Base-by-base conservation (phyloP, 495 filamentous ascomycete genomes). In the Amniculicola lignicola region DNA sequence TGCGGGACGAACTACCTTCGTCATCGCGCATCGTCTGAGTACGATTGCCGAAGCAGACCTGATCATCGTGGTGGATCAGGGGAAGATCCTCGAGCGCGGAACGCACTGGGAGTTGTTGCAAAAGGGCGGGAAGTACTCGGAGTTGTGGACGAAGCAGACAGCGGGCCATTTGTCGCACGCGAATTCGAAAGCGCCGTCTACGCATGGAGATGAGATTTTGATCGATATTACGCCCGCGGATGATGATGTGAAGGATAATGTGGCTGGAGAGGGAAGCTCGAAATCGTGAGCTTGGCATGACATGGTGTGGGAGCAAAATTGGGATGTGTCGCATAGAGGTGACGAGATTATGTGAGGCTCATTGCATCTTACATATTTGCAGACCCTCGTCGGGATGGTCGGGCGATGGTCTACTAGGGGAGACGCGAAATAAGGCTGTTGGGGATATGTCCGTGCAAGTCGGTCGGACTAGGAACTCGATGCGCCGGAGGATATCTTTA, bases 1-100 rank as follows among this genome's bases (percentile, higher is more conserved):
- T 18, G 27, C 18, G 3, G 59, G 59, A 2, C 49, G 63, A 7
- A 66, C 61, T 31, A 64, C 56, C 22, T 51, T 66, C 23, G 53
- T 57, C 9, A 61, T 66, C 15, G 63, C 63, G 39, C 63, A 66
- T 58, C 47, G 71, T 10, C 45, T 73, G 29, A 63, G 59, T 19
- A 73, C 70, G 25, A 55, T 73, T 11, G 60, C 65, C 23, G 64
- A 68, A 5, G 71, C 71, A 7, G 67, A 73, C 56, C 27, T 57
- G 47, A 73, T 73, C 46, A 63, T 72, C 35, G 71, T 73, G 16
- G 64, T 73, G 22, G 61, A 66, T 18, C 59, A 67, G 21, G 72
- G 72, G 6, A 59, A 29, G 31, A 60, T 74, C 1, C 58, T 70
- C 22, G 72, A 75, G 49, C 25, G 49, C 1, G 72, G 72, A 11